phyloP scores from a whole-genome alignment of 2,329 filamentous ascomycete species.

The Aureobasidium sp. region DNA sequence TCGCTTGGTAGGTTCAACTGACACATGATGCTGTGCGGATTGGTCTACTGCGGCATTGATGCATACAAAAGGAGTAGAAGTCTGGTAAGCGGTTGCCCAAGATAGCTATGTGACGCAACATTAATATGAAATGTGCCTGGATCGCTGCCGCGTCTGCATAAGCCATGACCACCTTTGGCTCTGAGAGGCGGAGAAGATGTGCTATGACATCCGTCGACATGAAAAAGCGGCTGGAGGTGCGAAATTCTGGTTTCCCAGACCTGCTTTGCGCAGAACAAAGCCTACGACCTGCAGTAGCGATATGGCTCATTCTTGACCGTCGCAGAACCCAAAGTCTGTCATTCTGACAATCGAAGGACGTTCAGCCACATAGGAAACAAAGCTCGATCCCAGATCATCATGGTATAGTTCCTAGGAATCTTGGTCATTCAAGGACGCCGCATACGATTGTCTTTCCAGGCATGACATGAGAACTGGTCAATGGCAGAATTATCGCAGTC shows the following conservation, averaged over 20 bases:
- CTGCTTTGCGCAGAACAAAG: too few species aligned
- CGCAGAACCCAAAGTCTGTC: too few species aligned
- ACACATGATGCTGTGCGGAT: neutral
- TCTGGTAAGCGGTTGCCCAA: too few species aligned
- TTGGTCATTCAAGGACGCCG: too few species aligned
- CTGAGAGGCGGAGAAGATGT: neutral
- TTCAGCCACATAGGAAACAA: too few species aligned
- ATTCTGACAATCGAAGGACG: too few species aligned
- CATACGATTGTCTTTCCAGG: too few species aligned
- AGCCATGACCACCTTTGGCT: neutral
- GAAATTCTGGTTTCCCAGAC: too few species aligned
- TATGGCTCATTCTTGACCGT: neutral
- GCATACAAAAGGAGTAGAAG: neutral
- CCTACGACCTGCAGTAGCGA: neutral
- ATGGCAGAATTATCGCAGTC: too few species aligned
- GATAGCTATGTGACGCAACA: neutral
- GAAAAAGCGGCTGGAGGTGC: neutral
- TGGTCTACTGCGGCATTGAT: neutral
- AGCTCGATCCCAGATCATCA: too few species aligned
- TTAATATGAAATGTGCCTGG: constrained; percentile 9
- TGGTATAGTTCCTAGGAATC: too few species aligned
- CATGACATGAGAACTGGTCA: too few species aligned
- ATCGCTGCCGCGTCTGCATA: neutral
- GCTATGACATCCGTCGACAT: neutral
- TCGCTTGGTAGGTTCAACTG: neutral